Evolutionary conservation across 75 land plant species (phyloP), one percentile per base, ranked within the genome.

Genomic region (Pinus taeda): DNA sequence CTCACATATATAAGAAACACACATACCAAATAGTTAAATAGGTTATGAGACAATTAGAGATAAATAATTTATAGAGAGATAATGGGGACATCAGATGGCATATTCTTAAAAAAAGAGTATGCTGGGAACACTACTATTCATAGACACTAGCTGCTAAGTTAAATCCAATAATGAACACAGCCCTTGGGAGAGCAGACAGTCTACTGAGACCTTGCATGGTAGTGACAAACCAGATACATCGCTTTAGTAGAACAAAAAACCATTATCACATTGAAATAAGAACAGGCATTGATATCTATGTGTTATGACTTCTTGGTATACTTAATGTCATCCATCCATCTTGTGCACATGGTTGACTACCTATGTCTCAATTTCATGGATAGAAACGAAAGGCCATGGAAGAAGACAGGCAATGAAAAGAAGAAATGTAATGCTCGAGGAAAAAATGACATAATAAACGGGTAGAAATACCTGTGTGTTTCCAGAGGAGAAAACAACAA

Each of bases 131-230:
- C 42, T 30, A 37, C 69, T 42, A 33, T 2, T 65, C 42, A 65
- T 15, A 17, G 36, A 36, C 37, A 15, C 20, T 4, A 49, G 55
- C 12, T 65, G 69, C 69, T 6, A 0, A 17, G 18, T 36, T 8
- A 65, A 17, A 65, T 65, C 37, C 18, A 9, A 45, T 1, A 65
- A 65, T 33, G 17, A 65, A 65, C 15, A 11, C 69, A 33, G 36
- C 5, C 39, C 13, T 4, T 6, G 36, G 17, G 69, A 65, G 12
- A 17, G n/a, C 53, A 30, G 71, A 69, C 24, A 42, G n/a, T 42
- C 72, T 69, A 15, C 42, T 69, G 72, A 1, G 22, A 37, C 22
- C 22, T 69, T 69, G 42, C 53, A 69, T 69, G 72, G n/a, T 69
- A 15, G 22, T 20, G 39, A 69, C 3, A 69, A 42, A 42, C 22